These are phyloP conservation scores for Begonia loranthoides DNA, from an alignment of 306 rosid species.

Conservation along the genomic window DNA sequence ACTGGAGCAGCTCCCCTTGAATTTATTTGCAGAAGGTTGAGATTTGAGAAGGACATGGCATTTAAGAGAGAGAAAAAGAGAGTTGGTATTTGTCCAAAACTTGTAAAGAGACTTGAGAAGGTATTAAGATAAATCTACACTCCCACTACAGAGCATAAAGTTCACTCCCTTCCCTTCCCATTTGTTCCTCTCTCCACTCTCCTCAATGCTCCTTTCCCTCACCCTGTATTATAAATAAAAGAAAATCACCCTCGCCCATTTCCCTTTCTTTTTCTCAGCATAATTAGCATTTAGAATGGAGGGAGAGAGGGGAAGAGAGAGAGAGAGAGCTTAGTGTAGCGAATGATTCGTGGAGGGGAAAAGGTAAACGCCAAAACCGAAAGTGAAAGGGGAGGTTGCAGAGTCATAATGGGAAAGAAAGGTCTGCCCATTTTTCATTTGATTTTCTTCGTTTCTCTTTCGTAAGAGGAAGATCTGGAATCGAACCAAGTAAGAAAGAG, in stretches of 20 bases:
- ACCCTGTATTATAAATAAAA: not conserved
- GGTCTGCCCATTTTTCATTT: constrained; percentile 9
- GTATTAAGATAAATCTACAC: no score
- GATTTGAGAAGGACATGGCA: no score
- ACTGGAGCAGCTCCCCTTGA: no score
- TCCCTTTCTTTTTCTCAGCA: constrained; percentile 4
- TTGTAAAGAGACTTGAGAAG: no score
- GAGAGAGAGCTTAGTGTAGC: constrained; percentile 24
- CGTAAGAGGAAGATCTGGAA: constrained; percentile 4
- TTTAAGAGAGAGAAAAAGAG: no score
- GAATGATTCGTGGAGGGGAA: constrained; percentile 50
- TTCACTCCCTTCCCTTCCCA: no score
- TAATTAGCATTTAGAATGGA: constrained; percentile 8
- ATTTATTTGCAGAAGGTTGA: no score
- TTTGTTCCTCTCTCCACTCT: no score
- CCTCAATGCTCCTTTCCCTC: no score
- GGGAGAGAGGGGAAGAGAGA: constrained; percentile 13
- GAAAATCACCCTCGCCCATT: not conserved
- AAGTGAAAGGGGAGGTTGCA: constrained; percentile 28
- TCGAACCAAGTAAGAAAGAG: constrained; percentile 13
- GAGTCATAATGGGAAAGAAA: constrained; percentile 24
- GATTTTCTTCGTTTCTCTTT: constrained; percentile 12
- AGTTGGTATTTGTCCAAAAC: no score
- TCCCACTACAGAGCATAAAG: no score
- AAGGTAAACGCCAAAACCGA: constrained; percentile 24